Percentiles rank a stretch among this genome's conserved stretches.
These are phyloP conservation scores for Fusarium robinianum DNA, from an alignment of 2,329 filamentous ascomycete species.

Conservation along the genomic window DNA sequence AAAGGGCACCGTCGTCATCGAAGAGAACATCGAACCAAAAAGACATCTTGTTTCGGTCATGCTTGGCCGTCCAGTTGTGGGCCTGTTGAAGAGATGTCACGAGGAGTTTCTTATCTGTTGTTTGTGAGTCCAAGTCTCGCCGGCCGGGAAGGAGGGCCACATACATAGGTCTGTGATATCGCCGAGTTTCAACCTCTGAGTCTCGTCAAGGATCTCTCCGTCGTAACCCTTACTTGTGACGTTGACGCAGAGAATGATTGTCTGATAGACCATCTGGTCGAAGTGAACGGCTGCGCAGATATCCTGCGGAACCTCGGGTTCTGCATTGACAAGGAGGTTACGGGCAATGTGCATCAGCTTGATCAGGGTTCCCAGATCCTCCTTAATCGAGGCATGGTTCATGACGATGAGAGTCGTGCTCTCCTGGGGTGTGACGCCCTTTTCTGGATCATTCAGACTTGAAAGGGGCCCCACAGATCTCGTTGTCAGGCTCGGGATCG, in stretches of 20 bases:
- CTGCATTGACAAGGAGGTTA: conserved; percentile 66
- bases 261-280: conserved; percentile 68
- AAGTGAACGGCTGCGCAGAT: conserved; percentile 67
- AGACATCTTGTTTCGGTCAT: conserved; percentile 71
- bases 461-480: conserved; percentile 62
- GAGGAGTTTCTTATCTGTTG: conserved; percentile 66
- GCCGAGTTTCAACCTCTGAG: conserved; percentile 59
- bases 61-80: conserved; percentile 71
- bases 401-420: conserved; percentile 66
- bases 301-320: conserved; percentile 68
- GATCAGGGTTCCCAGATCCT: conserved; percentile 66
- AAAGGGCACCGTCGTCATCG: conserved; percentile 57
- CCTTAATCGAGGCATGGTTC: conserved; percentile 64
- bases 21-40: conserved; percentile 71
- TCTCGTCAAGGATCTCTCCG: conserved; percentile 64
- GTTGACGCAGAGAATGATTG: conserved; percentile 68
- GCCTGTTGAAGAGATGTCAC: conserved; percentile 69
- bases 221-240: conserved; percentile 71
- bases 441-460: conserved; percentile 58
- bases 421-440: conserved; percentile 63
- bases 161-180: conserved; percentile 68
- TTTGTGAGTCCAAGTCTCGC: conserved; percentile 5
- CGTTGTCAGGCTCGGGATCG: conserved; percentile 63
- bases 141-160: conserved; percentile 32
- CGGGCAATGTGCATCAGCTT: conserved; percentile 70